Conservation (phyloP, 257 asterid species). For the Nicotiana attenuata region DNA sequence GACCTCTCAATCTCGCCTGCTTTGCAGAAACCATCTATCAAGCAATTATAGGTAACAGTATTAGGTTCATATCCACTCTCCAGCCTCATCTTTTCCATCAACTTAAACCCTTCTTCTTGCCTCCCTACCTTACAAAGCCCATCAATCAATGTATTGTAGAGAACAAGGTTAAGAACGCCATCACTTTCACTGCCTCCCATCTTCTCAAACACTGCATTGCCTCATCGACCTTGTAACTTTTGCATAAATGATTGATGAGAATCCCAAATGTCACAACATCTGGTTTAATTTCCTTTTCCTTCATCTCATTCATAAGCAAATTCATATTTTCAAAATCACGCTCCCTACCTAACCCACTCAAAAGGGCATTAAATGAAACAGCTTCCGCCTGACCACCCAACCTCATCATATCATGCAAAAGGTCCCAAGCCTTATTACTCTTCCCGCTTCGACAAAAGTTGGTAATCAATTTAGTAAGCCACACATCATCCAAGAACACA, state of each 20-base stretch:
- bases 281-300: slow-evolving; percentile 54
- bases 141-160: slow-evolving; percentile 66
- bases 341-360: slow-evolving; percentile 44
- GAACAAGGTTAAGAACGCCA: slow-evolving; percentile 41
- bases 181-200: slow-evolving; percentile 43
- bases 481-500: slow-evolving; percentile 28
- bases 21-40: slow-evolving; percentile 83
- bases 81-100: slow-evolving; percentile 59
- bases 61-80: slow-evolving; percentile 40
- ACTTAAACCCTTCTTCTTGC: slow-evolving; percentile 57
- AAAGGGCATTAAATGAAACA: slow-evolving; percentile 53
- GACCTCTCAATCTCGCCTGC: too few relatives aligned
- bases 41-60: slow-evolving; percentile 53
- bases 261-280: slow-evolving; percentile 60
- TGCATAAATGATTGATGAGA: slow-evolving; percentile 62
- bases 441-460: slow-evolving; percentile 46
- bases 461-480: slow-evolving; percentile 36
- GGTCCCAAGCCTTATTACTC: slow-evolving; percentile 55
- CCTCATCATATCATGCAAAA: slow-evolving; percentile 44
- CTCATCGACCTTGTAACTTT: slow-evolving; percentile 49
- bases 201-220: slow-evolving; percentile 63
- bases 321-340: slow-evolving; percentile 54
- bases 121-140: slow-evolving; percentile 79
- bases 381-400: slow-evolving; percentile 39
- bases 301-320: slow-evolving; percentile 70